These are phyloP conservation scores for Fulvia fulva DNA, from an alignment of 2,329 filamentous ascomycete species.

Conservation along the genomic window DNA sequence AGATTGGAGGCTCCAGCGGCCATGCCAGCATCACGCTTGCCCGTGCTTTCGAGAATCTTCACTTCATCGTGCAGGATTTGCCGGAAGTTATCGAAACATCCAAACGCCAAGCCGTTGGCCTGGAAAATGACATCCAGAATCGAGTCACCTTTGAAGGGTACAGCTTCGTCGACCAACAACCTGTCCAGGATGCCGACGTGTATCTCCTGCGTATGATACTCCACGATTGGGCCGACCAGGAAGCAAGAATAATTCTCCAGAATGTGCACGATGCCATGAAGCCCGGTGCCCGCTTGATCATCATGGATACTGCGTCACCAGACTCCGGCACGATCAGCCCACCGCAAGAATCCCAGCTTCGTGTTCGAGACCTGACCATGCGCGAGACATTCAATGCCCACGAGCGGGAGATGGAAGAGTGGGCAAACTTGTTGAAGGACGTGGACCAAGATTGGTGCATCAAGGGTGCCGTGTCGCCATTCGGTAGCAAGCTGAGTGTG, in stretches of 20 bases:
- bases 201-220: constrained; percentile 19
- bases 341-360: constrained; percentile 17
- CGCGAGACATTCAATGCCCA: constrained; percentile 25
- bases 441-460: too few species aligned
- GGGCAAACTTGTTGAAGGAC: too few species aligned
- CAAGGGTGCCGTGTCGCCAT: too few species aligned
- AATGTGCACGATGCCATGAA: not conserved
- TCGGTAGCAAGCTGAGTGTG: too few species aligned
- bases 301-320: constrained; percentile 25
- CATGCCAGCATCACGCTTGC: constrained; percentile 43
- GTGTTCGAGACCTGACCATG: constrained; percentile 24
- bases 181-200: constrained; percentile 30
- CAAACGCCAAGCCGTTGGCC: constrained; percentile 13
- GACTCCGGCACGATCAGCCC: constrained; percentile 13
- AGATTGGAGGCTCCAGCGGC: constrained; percentile 42
- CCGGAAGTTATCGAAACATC: constrained; percentile 13
- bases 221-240: not conserved
- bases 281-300: constrained; percentile 20
- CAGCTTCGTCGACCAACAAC: constrained; percentile 30
- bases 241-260: not conserved
- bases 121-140: constrained; percentile 8
- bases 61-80: constrained; percentile 46
- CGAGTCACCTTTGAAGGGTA: constrained; percentile 18
- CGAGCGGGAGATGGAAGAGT: constrained; percentile 22
- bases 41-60: constrained; percentile 40